phyloP scores from a whole-genome alignment of 306 rosid species.

The Macrotyloma uniflorum region DNA sequence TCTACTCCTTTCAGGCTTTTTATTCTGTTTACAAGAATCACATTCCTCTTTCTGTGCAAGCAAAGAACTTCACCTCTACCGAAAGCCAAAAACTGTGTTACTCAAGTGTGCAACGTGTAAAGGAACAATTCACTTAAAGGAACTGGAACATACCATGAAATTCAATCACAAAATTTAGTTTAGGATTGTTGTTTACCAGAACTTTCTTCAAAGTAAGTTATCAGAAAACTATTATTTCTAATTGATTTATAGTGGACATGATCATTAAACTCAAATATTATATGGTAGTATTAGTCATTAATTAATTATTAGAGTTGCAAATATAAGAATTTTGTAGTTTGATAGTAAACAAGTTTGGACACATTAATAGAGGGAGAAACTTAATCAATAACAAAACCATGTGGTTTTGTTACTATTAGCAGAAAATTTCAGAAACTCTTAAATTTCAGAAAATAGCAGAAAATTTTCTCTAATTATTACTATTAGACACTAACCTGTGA shows the following conservation, averaged over 20 bases:
- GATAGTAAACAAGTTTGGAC: too few relatives aligned
- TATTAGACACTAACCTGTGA: conserved; percentile 64
- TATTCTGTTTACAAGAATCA: conserved; percentile 35
- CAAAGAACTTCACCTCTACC: conserved; percentile 38
- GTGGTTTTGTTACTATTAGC: too few relatives aligned
- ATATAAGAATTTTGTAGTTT: too few relatives aligned
- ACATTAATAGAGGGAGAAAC: not conserved
- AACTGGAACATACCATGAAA: not conserved
- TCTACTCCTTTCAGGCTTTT: not conserved
- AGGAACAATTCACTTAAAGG: not conserved
- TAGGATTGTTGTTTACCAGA: too few relatives aligned
- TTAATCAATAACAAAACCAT: not conserved
- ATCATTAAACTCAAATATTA: too few relatives aligned
- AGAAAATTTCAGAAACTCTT: too few relatives aligned
- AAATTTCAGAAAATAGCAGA: not conserved
- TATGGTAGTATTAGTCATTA: too few relatives aligned
- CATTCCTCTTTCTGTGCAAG: conserved; percentile 43
- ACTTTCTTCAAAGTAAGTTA: too few relatives aligned
- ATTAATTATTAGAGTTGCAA: not conserved
- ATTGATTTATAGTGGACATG: too few relatives aligned
- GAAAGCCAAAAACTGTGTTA: conserved; percentile 9
- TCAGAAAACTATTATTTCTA: too few relatives aligned
- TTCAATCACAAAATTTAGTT: not conserved
- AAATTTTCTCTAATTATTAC: not conserved
- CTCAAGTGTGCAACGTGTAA: conserved; percentile 21